Conservation (phyloP, 163 green algal species). For the Scenedesmus sp. region DNA sequence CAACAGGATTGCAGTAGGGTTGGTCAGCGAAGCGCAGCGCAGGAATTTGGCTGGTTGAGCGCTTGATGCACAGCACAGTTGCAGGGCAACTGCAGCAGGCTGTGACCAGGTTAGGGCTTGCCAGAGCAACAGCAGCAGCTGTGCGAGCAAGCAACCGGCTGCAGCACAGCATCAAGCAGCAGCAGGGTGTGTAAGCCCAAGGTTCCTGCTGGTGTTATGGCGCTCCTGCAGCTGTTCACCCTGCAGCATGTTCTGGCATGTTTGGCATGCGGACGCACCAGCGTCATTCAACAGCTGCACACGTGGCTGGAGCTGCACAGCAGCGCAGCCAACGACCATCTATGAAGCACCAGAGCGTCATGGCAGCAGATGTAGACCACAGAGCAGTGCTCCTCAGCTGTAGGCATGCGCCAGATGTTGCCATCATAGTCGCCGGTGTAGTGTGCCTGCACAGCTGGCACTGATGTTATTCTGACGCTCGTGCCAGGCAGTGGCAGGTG, state of each 20-base stretch:
- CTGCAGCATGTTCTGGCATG: too few species aligned
- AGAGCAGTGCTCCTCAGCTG: too few species aligned
- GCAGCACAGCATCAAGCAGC: background rate
- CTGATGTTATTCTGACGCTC: too few species aligned
- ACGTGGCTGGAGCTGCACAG: background rate
- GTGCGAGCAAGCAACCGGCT: background rate
- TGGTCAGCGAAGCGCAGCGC: too few species aligned
- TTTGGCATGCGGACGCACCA: too few species aligned
- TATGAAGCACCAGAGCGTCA: background rate
- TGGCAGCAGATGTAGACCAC: background rate
- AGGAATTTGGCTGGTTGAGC: too few species aligned
- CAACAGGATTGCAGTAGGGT: background rate
- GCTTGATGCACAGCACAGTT: background rate
- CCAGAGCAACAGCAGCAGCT: background rate
- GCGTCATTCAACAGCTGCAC: background rate
- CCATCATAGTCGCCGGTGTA: too few species aligned
- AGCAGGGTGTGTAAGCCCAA: constrained; percentile 8
- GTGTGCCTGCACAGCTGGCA: too few species aligned
- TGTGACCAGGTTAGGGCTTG: background rate
- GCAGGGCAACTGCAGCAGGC: background rate
- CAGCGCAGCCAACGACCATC: background rate
- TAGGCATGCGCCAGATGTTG: too few species aligned
- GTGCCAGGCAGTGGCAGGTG: too few species aligned
- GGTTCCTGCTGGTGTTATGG: background rate
- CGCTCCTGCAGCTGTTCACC: background rate